These are phyloP conservation scores for Malassezia globosa DNA, from an alignment of 1,284 basidiomycete genomes.

Conservation along the genomic window DNA sequence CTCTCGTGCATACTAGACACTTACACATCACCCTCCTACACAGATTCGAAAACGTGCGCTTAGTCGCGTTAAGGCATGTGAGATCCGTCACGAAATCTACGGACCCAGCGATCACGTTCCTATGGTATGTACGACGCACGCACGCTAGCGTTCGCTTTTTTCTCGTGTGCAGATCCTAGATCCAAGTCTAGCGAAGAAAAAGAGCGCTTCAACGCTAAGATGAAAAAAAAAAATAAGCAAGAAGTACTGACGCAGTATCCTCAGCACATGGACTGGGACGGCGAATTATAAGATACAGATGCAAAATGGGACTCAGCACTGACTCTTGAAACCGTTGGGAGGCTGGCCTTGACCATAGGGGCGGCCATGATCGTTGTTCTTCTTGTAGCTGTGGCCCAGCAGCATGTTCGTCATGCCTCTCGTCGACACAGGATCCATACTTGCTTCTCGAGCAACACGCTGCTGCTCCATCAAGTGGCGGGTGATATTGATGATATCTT, in stretches of 20 bases:
- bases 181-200: too few species aligned
- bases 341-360: conserved; percentile 22
- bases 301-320: conserved; percentile 24
- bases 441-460: conserved; percentile 18
- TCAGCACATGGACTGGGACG: not conserved
- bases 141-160: not conserved
- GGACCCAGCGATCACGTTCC: conserved; percentile 70
- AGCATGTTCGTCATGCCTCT: conserved; percentile 6
- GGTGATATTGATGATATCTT: conserved; percentile 38
- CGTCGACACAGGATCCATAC: not conserved
- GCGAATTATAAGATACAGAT: too few species aligned
- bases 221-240: not conserved
- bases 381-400: conserved; percentile 1
- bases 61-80: conserved; percentile 60
- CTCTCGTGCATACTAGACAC: too few species aligned
- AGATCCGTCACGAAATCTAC: conserved; percentile 70
- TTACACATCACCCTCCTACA: not conserved
- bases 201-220: too few species aligned
- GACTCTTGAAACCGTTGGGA: conserved; percentile 31
- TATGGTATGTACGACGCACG: conserved; percentile 49
- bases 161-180: too few species aligned
- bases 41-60: conserved; percentile 53
- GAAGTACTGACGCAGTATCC: not conserved
- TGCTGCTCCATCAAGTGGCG: conserved; percentile 27
- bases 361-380: conserved; percentile 19